These are phyloP conservation scores for Linum usitatissimum DNA, from an alignment of 345 rosid species.

Conservation along the genomic window DNA sequence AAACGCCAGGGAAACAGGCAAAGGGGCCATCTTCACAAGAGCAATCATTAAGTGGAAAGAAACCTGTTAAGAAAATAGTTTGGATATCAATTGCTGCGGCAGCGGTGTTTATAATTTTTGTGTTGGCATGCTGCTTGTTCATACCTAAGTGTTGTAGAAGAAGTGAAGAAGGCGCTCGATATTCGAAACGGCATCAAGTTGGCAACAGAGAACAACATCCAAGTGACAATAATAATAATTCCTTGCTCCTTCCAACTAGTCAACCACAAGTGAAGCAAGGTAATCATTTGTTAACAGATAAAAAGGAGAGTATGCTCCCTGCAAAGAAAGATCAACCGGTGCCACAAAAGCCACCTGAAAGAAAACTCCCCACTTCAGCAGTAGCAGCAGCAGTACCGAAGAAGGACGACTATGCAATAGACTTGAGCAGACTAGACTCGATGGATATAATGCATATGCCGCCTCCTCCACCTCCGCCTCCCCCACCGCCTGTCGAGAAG, in stretches of 20 bases:
- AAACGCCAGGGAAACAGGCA: slow-evolving; percentile 40
- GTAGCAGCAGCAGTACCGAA: slow-evolving; percentile 22
- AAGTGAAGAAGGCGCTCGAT: slow-evolving; percentile 38
- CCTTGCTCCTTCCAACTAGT: slow-evolving; percentile 32
- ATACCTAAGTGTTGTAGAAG: slow-evolving; percentile 44
- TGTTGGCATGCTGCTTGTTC: slow-evolving; percentile 38
- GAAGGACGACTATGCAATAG: slow-evolving; percentile 47
- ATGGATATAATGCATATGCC: slow-evolving; percentile 27
- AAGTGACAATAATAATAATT: slow-evolving; percentile 23
- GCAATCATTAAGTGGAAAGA: slow-evolving; percentile 42
- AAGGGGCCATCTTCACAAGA: slow-evolving; percentile 51
- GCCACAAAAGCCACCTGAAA: neutral
- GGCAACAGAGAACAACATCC: slow-evolving; percentile 55
- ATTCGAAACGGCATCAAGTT: slow-evolving; percentile 51
- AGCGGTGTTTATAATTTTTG: slow-evolving; percentile 43
- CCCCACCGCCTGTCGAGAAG: slow-evolving; percentile 44
- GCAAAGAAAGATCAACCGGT: slow-evolving; percentile 15
- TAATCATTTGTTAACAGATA: slow-evolving; percentile 34
- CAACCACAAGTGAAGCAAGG: slow-evolving; percentile 49
- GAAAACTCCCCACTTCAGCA: slow-evolving; percentile 1
- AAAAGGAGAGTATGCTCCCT: slow-evolving; percentile 11
- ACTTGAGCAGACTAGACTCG: slow-evolving; percentile 29
- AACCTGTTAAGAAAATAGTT: slow-evolving; percentile 40
- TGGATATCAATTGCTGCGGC: slow-evolving; percentile 70
- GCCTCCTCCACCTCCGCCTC: slow-evolving; percentile 28